Conservation (phyloP, 768 basidiomycete genomes). For the Panaeolus papilionaceus region DNA sequence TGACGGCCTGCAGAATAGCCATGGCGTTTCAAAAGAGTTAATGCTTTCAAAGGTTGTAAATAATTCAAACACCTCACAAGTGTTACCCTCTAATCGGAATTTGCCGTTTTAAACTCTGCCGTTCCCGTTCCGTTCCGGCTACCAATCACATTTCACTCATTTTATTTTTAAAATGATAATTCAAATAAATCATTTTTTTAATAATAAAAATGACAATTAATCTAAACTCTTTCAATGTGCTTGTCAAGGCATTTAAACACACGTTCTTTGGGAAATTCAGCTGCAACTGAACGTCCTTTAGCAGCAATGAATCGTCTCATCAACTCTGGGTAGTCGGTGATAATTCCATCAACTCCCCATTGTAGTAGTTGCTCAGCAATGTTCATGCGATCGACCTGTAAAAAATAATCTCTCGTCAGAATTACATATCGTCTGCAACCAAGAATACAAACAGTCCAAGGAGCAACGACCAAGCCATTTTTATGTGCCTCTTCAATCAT, state of each 20-base stretch:
- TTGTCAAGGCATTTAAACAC: conserved; percentile 67
- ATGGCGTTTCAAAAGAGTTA: conserved; percentile 42
- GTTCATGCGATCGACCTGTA: conserved; percentile 66
- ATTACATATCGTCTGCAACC: conserved; percentile 58
- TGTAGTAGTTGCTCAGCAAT: conserved; percentile 64
- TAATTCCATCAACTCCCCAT: conserved; percentile 76
- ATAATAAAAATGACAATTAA: no score
- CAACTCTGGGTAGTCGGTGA: conserved; percentile 74
- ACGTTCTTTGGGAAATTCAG: conserved; percentile 61
- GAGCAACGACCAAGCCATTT: conserved; percentile 67
- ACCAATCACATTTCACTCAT: conserved; percentile 21
- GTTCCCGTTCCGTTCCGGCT: conserved; percentile 52
- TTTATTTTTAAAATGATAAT: background rate
- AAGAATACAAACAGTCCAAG: conserved; percentile 68
- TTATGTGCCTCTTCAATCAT: conserved; percentile 75
- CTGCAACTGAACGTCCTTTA: conserved; percentile 56
- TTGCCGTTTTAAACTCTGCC: conserved; percentile 36
- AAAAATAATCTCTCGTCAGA: background rate
- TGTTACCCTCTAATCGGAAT: conserved; percentile 34
- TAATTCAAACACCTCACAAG: conserved; percentile 27
- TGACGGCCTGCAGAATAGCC: conserved; percentile 75
- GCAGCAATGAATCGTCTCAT: conserved; percentile 64
- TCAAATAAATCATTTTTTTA: no score
- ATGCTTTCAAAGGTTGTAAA: conserved; percentile 19
- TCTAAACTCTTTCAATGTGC: conserved; percentile 46